Conservation (phyloP, 805 yeast genomes). For the Sugiyamaella chiloensis region DNA sequence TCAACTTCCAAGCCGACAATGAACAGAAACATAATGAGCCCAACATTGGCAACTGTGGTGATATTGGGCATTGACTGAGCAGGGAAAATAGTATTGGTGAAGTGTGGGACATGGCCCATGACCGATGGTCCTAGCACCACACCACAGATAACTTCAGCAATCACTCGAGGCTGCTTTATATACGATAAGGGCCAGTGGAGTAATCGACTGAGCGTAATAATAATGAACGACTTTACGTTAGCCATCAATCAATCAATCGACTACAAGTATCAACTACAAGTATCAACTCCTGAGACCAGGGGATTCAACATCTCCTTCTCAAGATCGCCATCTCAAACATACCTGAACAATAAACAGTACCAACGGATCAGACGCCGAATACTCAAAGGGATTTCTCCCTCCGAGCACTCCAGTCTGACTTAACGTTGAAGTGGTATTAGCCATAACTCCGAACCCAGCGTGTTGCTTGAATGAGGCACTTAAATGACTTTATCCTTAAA, state of each 20-base stretch:
- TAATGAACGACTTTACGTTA: conserved; percentile 36
- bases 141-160: conserved; percentile 78
- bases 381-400: conserved; percentile 67
- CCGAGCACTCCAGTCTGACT: conserved; percentile 60
- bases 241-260: neutral
- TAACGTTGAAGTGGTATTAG: neutral
- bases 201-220: conserved; percentile 53
- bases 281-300: neutral
- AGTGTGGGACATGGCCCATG: conserved; percentile 66
- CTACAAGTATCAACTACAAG: no score
- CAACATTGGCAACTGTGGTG: conserved; percentile 67
- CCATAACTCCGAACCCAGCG: no score
- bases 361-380: conserved; percentile 55
- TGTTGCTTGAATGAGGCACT: no score
- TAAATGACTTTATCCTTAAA: no score
- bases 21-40: conserved; percentile 70
- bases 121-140: conserved; percentile 64
- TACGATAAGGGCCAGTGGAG: conserved; percentile 58
- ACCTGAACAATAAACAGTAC: conserved; percentile 71
- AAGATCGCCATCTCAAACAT: no score
- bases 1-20: conserved; percentile 81
- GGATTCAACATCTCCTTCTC: neutral
- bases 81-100: conserved; percentile 65
- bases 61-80: conserved; percentile 57
- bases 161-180: conserved; percentile 73